Conservation (phyloP, 768 basidiomycete genomes). For the Mycena albidolilacea region DNA sequence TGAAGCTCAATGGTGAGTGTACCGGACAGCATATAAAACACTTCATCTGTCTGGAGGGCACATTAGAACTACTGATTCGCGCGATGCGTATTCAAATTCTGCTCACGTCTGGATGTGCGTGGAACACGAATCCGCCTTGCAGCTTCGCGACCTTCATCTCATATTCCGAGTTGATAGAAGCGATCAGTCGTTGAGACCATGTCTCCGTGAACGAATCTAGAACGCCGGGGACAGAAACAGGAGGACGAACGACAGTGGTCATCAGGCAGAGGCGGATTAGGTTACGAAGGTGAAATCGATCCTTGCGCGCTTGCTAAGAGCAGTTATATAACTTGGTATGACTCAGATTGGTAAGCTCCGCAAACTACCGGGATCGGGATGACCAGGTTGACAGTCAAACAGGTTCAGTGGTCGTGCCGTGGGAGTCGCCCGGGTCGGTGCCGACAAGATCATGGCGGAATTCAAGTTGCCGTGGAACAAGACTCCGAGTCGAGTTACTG, state of each 20-base stretch:
- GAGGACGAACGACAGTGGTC: neutral
- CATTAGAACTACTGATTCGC: neutral
- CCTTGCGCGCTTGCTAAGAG: too few relatives aligned
- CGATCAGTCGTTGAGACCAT: constrained; percentile 18
- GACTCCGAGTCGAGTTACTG: too few relatives aligned
- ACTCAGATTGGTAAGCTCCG: too few relatives aligned
- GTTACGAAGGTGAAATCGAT: too few relatives aligned
- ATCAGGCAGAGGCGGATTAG: neutral
- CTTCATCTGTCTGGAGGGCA: constrained; percentile 11
- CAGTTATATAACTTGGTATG: too few relatives aligned
- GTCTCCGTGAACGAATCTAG: constrained; percentile 19
- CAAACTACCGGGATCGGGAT: too few relatives aligned
- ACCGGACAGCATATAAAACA: constrained; percentile 17
- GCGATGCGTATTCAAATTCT: neutral
- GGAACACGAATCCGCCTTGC: constrained; percentile 23
- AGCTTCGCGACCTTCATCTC: constrained; percentile 25
- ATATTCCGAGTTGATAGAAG: constrained; percentile 19
- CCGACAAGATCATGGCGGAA: too few relatives aligned
- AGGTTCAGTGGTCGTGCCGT: too few relatives aligned
- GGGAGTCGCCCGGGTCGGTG: too few relatives aligned
- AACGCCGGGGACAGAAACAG: constrained; percentile 22
- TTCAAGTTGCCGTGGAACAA: too few relatives aligned
- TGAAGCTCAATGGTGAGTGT: constrained; percentile 16
- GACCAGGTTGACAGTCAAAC: too few relatives aligned
- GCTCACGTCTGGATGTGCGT: constrained; percentile 20